Conservation (phyloP, 2,329 filamentous ascomycete species). For the Neofusicoccum ribis region DNA sequence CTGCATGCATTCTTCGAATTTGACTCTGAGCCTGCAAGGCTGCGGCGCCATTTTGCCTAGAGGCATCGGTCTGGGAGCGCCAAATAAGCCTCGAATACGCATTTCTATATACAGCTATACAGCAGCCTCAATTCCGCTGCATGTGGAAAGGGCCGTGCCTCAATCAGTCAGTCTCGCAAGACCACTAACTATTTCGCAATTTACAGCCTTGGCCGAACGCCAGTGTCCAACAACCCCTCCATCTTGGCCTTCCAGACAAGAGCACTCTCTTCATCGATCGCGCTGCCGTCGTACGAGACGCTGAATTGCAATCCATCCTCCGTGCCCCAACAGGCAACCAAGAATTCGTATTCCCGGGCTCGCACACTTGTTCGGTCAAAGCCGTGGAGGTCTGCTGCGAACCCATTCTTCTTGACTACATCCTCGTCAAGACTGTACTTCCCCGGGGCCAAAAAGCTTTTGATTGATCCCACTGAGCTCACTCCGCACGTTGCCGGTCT, state of each 20-base stretch:
- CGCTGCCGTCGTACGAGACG: constrained; percentile 45
- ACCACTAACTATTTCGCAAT: constrained; percentile 15
- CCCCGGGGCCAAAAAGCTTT: neutral
- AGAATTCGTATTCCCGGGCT: constrained; percentile 48
- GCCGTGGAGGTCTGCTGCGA: constrained; percentile 39
- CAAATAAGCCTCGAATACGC: neutral
- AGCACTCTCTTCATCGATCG: constrained; percentile 34
- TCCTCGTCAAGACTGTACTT: constrained; percentile 28
- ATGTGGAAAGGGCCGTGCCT: neutral
- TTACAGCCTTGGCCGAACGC: neutral
- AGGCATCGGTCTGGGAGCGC: neutral
- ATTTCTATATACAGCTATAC: neutral
- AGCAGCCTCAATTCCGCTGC: neutral
- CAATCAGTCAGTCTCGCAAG: neutral
- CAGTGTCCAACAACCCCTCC: constrained; percentile 31
- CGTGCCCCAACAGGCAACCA: constrained; percentile 43
- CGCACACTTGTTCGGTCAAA: constrained; percentile 35
- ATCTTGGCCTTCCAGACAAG: constrained; percentile 35
- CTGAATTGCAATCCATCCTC: constrained; percentile 40
- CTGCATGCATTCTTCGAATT: neutral
- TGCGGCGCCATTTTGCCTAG: neutral
- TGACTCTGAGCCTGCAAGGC: neutral
- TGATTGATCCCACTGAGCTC: constrained; percentile 39
- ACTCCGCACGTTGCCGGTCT: constrained; percentile 48
- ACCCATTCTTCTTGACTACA: constrained; percentile 35